Percentiles rank a stretch among this genome's conserved stretches.
These are phyloP conservation scores for Stephanodiscus minutulus DNA, from an alignment of 108 stramenopile species.

Conservation along the genomic window DNA sequence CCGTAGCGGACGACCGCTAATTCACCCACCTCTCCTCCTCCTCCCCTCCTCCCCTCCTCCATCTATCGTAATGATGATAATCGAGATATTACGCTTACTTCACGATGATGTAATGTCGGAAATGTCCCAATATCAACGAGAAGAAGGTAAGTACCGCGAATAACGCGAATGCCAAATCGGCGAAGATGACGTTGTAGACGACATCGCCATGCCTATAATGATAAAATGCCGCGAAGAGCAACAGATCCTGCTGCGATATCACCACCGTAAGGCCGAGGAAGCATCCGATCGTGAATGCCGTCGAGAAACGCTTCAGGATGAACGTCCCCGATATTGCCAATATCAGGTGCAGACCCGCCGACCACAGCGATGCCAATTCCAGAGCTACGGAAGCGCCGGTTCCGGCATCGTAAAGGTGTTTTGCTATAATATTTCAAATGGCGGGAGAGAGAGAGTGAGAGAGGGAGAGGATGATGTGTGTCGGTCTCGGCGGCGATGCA, in stretches of 20 bases:
- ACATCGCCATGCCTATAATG: slow-evolving; percentile 60
- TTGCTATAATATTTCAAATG: no score
- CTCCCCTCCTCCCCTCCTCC: not conserved
- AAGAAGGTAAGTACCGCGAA: slow-evolving; percentile 67
- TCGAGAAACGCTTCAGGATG: slow-evolving; percentile 84
- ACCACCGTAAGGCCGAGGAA: slow-evolving; percentile 74
- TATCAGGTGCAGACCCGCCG: slow-evolving; percentile 68
- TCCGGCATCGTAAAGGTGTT: slow-evolving; percentile 52
- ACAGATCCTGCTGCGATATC: slow-evolving; percentile 78
- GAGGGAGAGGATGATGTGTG: no score
- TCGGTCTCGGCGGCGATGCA: no score
- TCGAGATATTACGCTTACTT: not conserved
- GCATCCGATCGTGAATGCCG: slow-evolving; percentile 80
- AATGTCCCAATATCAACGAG: slow-evolving; percentile 68
- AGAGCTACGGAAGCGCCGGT: slow-evolving; percentile 61
- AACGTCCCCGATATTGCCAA: slow-evolving; percentile 81
- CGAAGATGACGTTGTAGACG: slow-evolving; percentile 64
- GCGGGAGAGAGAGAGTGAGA: no score
- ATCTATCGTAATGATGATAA: not conserved
- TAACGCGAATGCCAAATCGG: slow-evolving; percentile 62
- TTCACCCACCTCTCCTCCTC: not conserved
- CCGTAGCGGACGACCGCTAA: no score
- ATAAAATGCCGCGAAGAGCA: slow-evolving; percentile 70
- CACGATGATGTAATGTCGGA: slow-evolving; percentile 67
- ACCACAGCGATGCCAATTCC: slow-evolving; percentile 69